Conservation (phyloP, 164 flowering plant genomes). For the Vitis vinifera region DNA sequence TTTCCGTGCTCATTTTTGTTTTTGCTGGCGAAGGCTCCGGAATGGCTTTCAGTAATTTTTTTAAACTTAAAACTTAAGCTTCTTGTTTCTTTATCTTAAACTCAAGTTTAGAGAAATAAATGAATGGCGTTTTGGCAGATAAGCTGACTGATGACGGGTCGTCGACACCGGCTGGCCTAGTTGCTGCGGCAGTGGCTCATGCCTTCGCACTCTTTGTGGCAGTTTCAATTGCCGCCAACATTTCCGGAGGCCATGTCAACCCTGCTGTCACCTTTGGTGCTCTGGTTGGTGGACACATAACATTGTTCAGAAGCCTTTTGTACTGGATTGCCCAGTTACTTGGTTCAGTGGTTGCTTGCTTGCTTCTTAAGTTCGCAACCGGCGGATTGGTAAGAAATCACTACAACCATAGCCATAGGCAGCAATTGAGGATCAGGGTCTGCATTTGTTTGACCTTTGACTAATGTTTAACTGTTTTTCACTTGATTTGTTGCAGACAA, state of each 20-base stretch:
- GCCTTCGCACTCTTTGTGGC: slow-evolving; percentile 39
- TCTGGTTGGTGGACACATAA: slow-evolving; percentile 39
- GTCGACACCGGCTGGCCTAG: slow-evolving; percentile 32
- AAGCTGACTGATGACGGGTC: slow-evolving; percentile 30
- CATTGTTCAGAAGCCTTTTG: slow-evolving; percentile 21
- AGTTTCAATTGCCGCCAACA: slow-evolving; percentile 34
- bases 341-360: slow-evolving; percentile 40
- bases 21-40: slow-evolving; percentile 77
- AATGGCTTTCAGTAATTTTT: slow-evolving; percentile 60
- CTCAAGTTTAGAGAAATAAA: too few relatives aligned
- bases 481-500: slow-evolving; percentile 14
- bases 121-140: slow-evolving; percentile 17
- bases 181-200: slow-evolving; percentile 31
- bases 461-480: neutral
- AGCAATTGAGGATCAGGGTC: neutral
- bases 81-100: neutral
- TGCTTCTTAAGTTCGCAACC: slow-evolving; percentile 37
- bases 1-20: slow-evolving; percentile 60
- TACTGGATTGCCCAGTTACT: slow-evolving; percentile 40
- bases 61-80: neutral
- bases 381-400: slow-evolving; percentile 33
- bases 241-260: slow-evolving; percentile 42
- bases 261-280: slow-evolving; percentile 43
- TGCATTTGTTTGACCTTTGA: neutral
- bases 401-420: neutral